Percentiles rank a stretch among this genome's conserved stretches.
Evolutionary conservation across 257 asterid species (phyloP).

Genomic region (Salvia rosmarinus): DNA sequence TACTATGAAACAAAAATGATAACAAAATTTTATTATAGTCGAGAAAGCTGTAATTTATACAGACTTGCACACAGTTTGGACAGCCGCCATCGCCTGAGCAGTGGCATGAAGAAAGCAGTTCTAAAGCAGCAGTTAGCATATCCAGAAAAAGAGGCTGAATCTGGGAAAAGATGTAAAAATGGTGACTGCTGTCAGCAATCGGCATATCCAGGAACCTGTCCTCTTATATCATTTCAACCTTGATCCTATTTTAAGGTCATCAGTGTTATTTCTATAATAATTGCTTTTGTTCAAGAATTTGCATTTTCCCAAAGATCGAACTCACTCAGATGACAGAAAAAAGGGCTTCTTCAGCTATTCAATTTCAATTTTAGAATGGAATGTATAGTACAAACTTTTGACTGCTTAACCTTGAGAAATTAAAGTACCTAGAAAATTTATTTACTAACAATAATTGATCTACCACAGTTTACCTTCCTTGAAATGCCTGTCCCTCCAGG

Average conservation of each 20-base stretch:
- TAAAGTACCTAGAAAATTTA: background rate
- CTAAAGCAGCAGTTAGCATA: constrained; percentile 77
- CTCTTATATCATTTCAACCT: no score
- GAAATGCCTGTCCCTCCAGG: constrained; percentile 99
- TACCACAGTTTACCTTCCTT: constrained; percentile 61
- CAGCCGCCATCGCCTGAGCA: constrained; percentile 87
- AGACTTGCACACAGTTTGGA: constrained; percentile 87
- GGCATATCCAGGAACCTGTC: no score
- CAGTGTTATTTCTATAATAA: no score
- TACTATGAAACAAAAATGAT: constrained; percentile 4
- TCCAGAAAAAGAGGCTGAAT: constrained; percentile 74
- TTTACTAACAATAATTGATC: constrained; percentile 20
- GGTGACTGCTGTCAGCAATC: no score
- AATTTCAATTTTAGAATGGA: no score
- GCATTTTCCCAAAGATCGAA: no score
- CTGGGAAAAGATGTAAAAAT: constrained; percentile 47
- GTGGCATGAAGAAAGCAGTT: constrained; percentile 75
- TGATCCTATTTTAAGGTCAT: no score
- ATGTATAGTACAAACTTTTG: background rate
- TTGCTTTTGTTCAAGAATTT: no score
- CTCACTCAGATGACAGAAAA: no score
- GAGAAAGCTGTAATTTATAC: constrained; percentile 22
- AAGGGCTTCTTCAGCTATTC: no score
- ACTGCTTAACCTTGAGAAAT: constrained; percentile 20
- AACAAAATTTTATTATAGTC: background rate